Conservation (phyloP, 306 rosid genomes). For the Myrica gale region DNA sequence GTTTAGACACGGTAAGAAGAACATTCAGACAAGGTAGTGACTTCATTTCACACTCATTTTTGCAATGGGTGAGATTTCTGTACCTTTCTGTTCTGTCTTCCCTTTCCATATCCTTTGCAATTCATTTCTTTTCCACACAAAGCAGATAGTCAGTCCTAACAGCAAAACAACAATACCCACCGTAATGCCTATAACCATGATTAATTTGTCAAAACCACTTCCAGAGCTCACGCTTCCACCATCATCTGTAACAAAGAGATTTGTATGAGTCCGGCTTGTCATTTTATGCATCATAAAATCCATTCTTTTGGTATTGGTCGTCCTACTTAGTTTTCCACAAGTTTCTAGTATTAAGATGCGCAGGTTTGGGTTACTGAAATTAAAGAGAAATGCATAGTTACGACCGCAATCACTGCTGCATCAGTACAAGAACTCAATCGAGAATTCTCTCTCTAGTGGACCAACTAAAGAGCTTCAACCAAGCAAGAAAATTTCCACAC, state of each 20-base stretch:
- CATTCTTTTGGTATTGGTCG: background rate
- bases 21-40: background rate
- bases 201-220: conserved; percentile 32
- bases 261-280: conserved; percentile 11
- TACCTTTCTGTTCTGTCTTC: conserved; percentile 43
- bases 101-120: conserved; percentile 9
- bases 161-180: conserved; percentile 40
- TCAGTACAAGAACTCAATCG: background rate
- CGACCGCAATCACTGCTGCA: background rate
- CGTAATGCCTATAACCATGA: conserved; percentile 33
- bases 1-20: conserved; percentile 15
- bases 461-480: background rate
- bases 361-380: background rate
- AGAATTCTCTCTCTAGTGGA: background rate
- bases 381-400: background rate
- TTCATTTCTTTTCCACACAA: conserved; percentile 41
- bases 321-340: background rate
- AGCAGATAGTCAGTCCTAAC: conserved; percentile 38
- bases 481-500: background rate
- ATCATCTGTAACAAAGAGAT: conserved; percentile 31
- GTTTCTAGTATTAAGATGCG: background rate
- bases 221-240: conserved; percentile 21
- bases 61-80: background rate
- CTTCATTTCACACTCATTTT: background rate
- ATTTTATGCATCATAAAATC: background rate